phyloP scores from a whole-genome alignment of 2,329 filamentous ascomycete genomes.

The Tothia fuscella region DNA sequence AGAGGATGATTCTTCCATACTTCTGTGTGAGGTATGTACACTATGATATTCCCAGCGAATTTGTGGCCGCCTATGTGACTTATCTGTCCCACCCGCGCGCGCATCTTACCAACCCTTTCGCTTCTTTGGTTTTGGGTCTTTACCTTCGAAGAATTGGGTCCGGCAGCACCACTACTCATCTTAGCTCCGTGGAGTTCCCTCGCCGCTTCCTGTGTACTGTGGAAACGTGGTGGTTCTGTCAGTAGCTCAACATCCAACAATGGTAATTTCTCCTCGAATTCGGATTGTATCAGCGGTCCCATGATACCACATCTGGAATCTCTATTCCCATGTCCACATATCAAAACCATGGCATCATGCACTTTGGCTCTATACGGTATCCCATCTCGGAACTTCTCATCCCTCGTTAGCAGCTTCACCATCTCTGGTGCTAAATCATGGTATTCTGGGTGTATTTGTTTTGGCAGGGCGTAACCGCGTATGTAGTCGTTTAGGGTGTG shows the following conservation, averaged over 20 bases:
- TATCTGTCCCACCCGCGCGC: conserved; percentile 55
- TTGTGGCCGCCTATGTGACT: conserved; percentile 79
- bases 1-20: conserved; percentile 39
- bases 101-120: conserved; percentile 15
- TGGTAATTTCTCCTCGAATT: conserved; percentile 54
- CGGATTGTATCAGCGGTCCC: conserved; percentile 57
- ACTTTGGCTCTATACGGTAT: conserved; percentile 21
- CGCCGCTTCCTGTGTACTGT: conserved; percentile 6
- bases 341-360: conserved; percentile 63
- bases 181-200: no score
- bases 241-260: not conserved
- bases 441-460: not conserved
- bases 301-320: conserved; percentile 74
- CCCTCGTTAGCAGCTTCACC: not conserved
- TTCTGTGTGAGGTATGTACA: conserved; percentile 68
- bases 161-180: no score
- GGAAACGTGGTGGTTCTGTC: not conserved
- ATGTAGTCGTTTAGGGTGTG: conserved; percentile 1
- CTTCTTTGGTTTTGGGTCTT: not conserved
- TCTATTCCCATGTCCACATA: conserved; percentile 77
- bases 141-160: no score
- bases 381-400: not conserved
- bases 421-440: not conserved
- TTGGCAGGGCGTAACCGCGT: not conserved
- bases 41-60: conserved; percentile 72